phyloP scores from a whole-genome alignment of 2,329 filamentous ascomycete species.

The Ceratocystis variospora region DNA sequence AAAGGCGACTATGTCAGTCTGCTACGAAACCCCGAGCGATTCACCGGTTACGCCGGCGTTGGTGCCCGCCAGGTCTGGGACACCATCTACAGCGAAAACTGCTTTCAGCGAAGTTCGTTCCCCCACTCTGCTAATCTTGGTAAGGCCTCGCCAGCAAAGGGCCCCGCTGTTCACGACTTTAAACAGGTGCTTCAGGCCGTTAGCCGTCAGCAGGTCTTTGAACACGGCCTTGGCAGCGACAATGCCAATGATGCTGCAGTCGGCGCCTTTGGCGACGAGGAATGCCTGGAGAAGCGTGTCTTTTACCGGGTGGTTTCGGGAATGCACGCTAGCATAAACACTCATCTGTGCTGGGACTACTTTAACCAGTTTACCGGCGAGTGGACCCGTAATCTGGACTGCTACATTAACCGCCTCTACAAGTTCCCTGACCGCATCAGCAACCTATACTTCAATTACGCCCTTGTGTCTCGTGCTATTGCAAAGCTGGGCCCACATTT shows the following conservation, averaged over 20 bases:
- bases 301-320: constrained; percentile 92
- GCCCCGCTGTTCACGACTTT: constrained; percentile 46
- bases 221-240: constrained; percentile 39
- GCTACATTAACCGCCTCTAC: constrained; percentile 79
- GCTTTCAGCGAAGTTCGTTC: constrained; percentile 62
- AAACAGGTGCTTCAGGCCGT: constrained; percentile 46
- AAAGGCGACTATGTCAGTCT: constrained; percentile 61
- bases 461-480: constrained; percentile 79
- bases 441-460: constrained; percentile 98
- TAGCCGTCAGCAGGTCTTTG: constrained; percentile 46
- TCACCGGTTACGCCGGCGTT: constrained; percentile 81
- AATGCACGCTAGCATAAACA: constrained; percentile 96
- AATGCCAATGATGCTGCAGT: constrained; percentile 41
- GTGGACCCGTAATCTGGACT: constrained; percentile 82
- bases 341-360: constrained; percentile 91
- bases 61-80: constrained; percentile 88
- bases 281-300: constrained; percentile 96
- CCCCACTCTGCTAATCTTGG: constrained; percentile 44
- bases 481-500: constrained; percentile 79
- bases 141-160: constrained; percentile 27
- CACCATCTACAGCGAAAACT: constrained; percentile 93
- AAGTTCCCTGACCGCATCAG: constrained; percentile 78
- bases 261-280: constrained; percentile 66
- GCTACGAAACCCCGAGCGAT: constrained; percentile 34
- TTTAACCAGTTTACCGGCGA: constrained; percentile 86